phyloP scores from a whole-genome alignment of 768 basidiomycete species.

The Rhodotorula sphaerocarpa region DNA sequence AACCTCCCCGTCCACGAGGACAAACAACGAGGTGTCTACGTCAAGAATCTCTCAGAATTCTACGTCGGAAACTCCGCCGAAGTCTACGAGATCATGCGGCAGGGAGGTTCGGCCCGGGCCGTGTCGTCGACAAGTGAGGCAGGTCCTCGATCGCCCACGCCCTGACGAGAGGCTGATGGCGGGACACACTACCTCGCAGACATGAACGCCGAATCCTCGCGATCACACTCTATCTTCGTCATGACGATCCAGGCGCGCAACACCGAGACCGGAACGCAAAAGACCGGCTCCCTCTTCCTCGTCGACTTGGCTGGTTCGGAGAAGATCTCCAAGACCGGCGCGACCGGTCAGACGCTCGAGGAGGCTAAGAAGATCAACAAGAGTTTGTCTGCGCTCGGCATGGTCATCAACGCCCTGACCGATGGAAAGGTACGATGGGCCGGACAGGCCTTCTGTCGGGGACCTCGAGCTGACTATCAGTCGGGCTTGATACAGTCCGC shows the following conservation, averaged over 20 bases:
- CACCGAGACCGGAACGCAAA: conserved; percentile 88
- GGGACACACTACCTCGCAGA: conserved; percentile 52
- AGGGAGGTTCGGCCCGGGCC: conserved; percentile 80
- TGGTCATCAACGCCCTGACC: conserved; percentile 98
- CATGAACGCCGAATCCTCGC: conserved; percentile 99
- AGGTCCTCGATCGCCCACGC: no score
- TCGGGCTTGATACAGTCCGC: conserved; percentile 56
- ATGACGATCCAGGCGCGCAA: conserved; percentile 96
- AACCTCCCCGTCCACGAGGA: conserved; percentile 98
- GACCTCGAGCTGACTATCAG: background rate
- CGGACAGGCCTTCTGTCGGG: background rate
- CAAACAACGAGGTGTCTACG: conserved; percentile 93
- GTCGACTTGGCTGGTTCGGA: conserved; percentile 98
- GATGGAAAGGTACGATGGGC: conserved; percentile 86
- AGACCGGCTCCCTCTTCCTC: conserved; percentile 92
- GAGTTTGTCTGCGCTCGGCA: conserved; percentile 88
- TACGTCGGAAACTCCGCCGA: conserved; percentile 92
- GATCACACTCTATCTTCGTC: conserved; percentile 97
- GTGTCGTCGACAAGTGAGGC: conserved; percentile 85
- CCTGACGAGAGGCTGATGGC: no score
- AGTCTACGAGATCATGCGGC: conserved; percentile 98
- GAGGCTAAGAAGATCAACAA: conserved; percentile 99
- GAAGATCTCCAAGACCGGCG: conserved; percentile 98
- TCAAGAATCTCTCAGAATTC: conserved; percentile 93
- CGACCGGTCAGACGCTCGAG: conserved; percentile 95